Base-by-base conservation (phyloP, 2,329 filamentous ascomycete genomes). In the Lecanosticta acicola region DNA sequence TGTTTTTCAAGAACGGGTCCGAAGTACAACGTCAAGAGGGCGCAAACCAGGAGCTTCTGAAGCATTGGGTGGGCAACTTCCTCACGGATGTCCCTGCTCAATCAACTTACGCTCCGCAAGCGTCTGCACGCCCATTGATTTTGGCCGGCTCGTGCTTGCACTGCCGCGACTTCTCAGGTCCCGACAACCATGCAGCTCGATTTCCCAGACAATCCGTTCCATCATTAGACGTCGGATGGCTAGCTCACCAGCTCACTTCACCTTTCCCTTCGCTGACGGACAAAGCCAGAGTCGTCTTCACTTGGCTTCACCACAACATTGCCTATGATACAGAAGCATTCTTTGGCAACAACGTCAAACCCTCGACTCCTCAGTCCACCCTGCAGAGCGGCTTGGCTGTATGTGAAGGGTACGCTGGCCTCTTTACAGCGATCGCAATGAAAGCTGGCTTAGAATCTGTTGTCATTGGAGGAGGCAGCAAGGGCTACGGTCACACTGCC, bases 241-340 rank as follows among this genome's bases (percentile, higher is more conserved):
- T 98, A 18, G 89, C 90, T 0, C 77, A 79, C 41, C 79, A 85
- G 41, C 77, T 97, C 16, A 94, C 88, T 46, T 73, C 76, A 3
- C 84, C 85, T 0, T 96, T 97, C 61, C 69, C 80, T 1, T 95
- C 87, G 0, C 91, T 84, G 1, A 95, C 91, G 0, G 91, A 97
- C 66, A 96, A 96, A 70, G 91, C 93, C 2, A 79, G 93, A 20
- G 88, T 82, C 2, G 87, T 98, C 49, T 97, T 97, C 64, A 87
- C 86, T 1, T 98, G 93, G 93, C 81, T 90, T 33, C 91, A 97
- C 67, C 83, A 97, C 67, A 97, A 97, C 59, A 83, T 98, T 47
- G 76, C 76, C 38, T 98, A 97, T 64, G 87, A 97, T 63, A 80
- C 81, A 0, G 75, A 79, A 19, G 78, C 83, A 18, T 94, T 96